Evolutionary conservation across 2,329 filamentous ascomycete species (phyloP), one percentile per base, ranked within the genome.

Genomic region (Phaeosphaeria sp.): DNA sequence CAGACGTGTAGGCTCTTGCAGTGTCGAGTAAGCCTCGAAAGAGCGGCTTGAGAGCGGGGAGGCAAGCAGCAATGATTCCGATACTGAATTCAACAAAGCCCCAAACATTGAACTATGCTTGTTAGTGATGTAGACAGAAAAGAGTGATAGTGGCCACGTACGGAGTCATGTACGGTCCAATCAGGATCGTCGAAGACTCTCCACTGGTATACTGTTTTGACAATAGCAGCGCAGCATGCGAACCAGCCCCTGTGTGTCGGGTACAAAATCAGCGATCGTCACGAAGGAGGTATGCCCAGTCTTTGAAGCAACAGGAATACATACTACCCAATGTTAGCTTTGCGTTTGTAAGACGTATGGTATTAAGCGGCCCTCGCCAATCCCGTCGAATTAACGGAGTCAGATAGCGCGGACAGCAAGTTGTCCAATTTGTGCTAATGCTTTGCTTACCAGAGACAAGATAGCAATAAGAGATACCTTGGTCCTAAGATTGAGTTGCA

Each of bases 41-140:
- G 11, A 64, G 47, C 2, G 78, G 77, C 24, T 77, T 78, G 21
- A 81, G 69, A 0, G 77, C 67, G 2, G 80, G 79, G 0, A 82
- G 64, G 0, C 75, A 80, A 13, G 21, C 21, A 5, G 78, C 78
- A 1, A 81, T 69, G 45, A 81, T 80, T 2, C 79, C 80, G 6
- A 81, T 65, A 46, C 77, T 77, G 24, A 82, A 73, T 57, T 83
- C 80, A 50, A 82, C 74, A 57, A 74, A 77, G 60, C 79, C 78
- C 80, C 80, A 82, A 11, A 82, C 71, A n/a, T 77, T 78, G 66
- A 81, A 82, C 4, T 46, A 25, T 21, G 18, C 3, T 36, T 18
- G 42, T 44, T 18, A 20, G 42, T 44, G 42, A 44, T 44, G 18
- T n/a, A 44, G 42, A 11, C 6, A 8, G 20, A 3, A 7, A 6